Evolutionary conservation across 176 grass and related monocot species (phyloP), one percentile per base, ranked within the genome.

Genomic region (Lolium perenne): DNA sequence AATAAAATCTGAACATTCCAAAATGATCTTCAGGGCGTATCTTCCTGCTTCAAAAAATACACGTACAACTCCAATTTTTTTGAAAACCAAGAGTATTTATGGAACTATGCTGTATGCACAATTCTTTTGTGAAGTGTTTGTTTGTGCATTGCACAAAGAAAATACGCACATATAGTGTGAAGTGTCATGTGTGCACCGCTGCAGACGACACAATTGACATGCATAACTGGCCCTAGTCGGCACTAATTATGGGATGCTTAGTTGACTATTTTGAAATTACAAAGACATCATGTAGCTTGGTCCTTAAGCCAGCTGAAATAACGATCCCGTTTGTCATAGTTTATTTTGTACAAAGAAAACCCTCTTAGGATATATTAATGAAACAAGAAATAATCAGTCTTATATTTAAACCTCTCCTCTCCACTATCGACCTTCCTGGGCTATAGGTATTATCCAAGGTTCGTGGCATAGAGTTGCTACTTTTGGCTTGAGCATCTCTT

Each of bases 1-100:
- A 67, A 78, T 84, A 40, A 14, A 67, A 46, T 22, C 20, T 11
- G 69, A 72, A 72, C 22, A 72, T 47, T 10, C 5, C 10, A 72
- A 72, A 72, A 72, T 72, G 69, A 72, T 72, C 69, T n/a, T 6
- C n/a, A 18, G 69, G 46, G 69, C 20, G 45, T 72, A 72, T 23
- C 2, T 72, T 72, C 69, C n/a, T 47, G 40, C 43, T 46, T 69
- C 32, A 41, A 69, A 69, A 26, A 41, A 69, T 8, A 70, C 69
- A 72, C 2, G 18, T 46, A 4, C 68, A 5, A 18, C 68, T 40
- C 64, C 40, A 46, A 1, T 9, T 22, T 23, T 72, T 70, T 45
- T 14, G 2, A 72, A 38, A 45, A 6, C 18, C 40, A 72, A 72
- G 69, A 72, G n/a, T 21, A 47, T 46, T 13, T 20, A 22, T 72